Percentiles rank a stretch among this genome's conserved stretches.
Conservation (phyloP, 2,329 filamentous ascomycete genomes). For the Exophiala sp. region DNA sequence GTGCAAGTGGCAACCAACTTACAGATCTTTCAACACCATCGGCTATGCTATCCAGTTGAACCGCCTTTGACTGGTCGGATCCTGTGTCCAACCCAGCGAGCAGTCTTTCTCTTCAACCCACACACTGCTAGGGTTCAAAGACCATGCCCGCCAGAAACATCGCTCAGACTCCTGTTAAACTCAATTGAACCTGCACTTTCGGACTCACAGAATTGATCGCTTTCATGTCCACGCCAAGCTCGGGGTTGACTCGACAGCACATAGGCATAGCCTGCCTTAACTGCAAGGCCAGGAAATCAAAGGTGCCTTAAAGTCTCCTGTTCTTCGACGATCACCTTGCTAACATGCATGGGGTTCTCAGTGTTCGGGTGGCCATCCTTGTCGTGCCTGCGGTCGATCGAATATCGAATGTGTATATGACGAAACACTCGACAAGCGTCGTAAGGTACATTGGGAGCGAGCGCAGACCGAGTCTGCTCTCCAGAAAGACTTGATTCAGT, state of each 20-base stretch:
- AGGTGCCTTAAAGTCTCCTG: background rate
- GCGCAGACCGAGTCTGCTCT: slow-evolving; percentile 7
- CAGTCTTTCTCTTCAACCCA: no score
- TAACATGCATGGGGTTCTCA: background rate
- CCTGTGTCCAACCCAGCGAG: no score
- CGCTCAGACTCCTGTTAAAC: no score
- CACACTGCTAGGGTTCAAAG: no score
- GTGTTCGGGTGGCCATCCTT: slow-evolving; percentile 12
- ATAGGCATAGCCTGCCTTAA: slow-evolving; percentile 40
- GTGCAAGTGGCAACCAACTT: no score
- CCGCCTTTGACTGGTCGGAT: no score
- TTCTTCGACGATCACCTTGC: background rate
- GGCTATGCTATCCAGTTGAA: no score
- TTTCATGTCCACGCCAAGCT: background rate
- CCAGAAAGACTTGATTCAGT: slow-evolving; percentile 7
- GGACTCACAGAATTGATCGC: background rate
- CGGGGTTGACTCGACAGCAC: background rate
- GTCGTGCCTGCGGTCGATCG: slow-evolving; percentile 5
- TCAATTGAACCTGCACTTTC: background rate
- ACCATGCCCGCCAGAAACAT: no score
- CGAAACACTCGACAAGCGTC: slow-evolving; percentile 8
- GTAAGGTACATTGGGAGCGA: slow-evolving; percentile 12
- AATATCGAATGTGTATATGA: slow-evolving; percentile 9
- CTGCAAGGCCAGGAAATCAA: slow-evolving; percentile 11
- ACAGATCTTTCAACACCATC: no score